A percentile compares a stretch with the other conserved stretches of the same genome.
phyloP scores from a whole-genome alignment of 345 rosid species.

The Turnera subulata region DNA sequence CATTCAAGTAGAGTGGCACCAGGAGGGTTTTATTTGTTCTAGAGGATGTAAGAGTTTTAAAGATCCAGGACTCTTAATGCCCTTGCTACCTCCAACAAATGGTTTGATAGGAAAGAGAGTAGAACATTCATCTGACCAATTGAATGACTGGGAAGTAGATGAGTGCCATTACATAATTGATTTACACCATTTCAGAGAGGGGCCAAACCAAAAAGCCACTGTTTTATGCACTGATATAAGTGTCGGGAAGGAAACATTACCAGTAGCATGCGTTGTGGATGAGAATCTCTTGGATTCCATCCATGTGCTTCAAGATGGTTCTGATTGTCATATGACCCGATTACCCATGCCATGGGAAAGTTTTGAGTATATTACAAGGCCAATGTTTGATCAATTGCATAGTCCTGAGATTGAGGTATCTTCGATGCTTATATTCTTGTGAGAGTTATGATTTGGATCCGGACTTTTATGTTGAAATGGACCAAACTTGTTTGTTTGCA shows the following conservation, averaged over 20 bases:
- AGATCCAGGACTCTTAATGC: slow-evolving; percentile 32
- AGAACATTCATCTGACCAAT: slow-evolving; percentile 22
- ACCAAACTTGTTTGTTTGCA: no score
- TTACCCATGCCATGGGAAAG: slow-evolving; percentile 68
- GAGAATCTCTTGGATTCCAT: slow-evolving; percentile 44
- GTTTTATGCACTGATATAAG: slow-evolving; percentile 79
- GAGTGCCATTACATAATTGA: slow-evolving; percentile 82
- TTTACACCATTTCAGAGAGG: slow-evolving; percentile 46
- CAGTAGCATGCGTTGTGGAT: slow-evolving; percentile 69
- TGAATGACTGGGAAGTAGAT: slow-evolving; percentile 60
- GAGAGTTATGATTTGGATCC: not conserved
- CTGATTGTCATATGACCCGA: slow-evolving; percentile 26
- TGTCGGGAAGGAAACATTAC: slow-evolving; percentile 74
- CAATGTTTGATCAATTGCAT: slow-evolving; percentile 49
- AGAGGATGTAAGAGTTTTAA: slow-evolving; percentile 68
- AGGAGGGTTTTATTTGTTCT: slow-evolving; percentile 62
- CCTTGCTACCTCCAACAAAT: slow-evolving; percentile 41
- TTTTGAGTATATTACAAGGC: slow-evolving; percentile 62
- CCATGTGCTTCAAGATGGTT: slow-evolving; percentile 20
- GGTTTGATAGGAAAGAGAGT: slow-evolving; percentile 19
- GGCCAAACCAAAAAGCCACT: slow-evolving; percentile 36
- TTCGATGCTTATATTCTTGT: slow-evolving; percentile 7
- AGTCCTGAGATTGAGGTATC: slow-evolving; percentile 59
- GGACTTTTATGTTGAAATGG: no score
- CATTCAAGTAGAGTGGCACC: slow-evolving; percentile 85